Percentiles rank a stretch among this genome's conserved stretches.
phyloP scores from a whole-genome alignment of 805 yeast species.

The Pichia phayaonensis region DNA sequence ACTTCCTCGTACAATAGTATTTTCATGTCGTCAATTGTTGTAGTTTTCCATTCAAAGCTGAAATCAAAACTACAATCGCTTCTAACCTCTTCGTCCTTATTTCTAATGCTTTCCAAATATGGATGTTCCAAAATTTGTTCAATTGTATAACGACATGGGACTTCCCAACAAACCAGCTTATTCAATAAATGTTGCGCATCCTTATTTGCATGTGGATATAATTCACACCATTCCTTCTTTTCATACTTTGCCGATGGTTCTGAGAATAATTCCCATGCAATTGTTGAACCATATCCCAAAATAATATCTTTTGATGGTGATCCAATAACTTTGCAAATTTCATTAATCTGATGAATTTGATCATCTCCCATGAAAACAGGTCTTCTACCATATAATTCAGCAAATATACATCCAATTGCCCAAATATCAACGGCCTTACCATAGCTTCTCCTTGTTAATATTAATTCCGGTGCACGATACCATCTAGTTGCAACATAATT shows the following conservation, averaged over 20 bases:
- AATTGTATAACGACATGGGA: constrained; percentile 45
- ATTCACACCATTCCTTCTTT: constrained; percentile 38
- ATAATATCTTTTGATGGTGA: constrained; percentile 49
- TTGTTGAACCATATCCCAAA: constrained; percentile 35
- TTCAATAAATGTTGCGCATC: constrained; percentile 47
- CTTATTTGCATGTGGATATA: constrained; percentile 57
- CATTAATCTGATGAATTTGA: constrained; percentile 61
- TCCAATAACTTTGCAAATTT: constrained; percentile 65
- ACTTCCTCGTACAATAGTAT: constrained; percentile 46
- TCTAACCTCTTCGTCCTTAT: constrained; percentile 46
- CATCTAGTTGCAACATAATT: constrained; percentile 91
- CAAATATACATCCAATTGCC: constrained; percentile 90
- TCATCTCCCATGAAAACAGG: constrained; percentile 77
- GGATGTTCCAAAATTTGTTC: constrained; percentile 50
- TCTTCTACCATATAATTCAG: constrained; percentile 71
- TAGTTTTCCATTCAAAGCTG: constrained; percentile 47
- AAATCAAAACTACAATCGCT: constrained; percentile 52
- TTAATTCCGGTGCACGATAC: constrained; percentile 92
- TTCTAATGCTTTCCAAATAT: constrained; percentile 48
- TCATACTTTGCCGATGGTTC: constrained; percentile 37
- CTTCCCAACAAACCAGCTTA: constrained; percentile 57
- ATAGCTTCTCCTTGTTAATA: constrained; percentile 52
- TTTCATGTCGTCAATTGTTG: constrained; percentile 39
- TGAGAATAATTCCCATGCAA: constrained; percentile 39
- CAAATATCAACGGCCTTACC: constrained; percentile 77